Percentiles rank a stretch among this genome's conserved stretches.
Conservation (phyloP, 257 asterid species). For the Ligustrum vulgare region DNA sequence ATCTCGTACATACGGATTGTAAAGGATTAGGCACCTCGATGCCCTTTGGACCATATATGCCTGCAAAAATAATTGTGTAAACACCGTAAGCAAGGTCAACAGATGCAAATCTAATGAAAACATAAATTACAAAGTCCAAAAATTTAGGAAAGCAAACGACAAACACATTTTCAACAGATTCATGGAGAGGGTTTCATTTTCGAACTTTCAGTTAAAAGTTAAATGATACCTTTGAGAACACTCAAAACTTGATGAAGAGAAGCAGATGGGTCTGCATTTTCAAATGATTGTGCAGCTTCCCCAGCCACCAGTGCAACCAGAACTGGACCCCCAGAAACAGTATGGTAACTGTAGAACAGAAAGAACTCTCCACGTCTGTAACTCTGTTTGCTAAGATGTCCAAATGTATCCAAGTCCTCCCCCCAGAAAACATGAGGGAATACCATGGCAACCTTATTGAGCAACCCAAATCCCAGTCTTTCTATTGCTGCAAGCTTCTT, state of each 20-base stretch:
- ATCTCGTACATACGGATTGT: conserved; percentile 79
- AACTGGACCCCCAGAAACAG: conserved; percentile 79
- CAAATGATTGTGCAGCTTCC: conserved; percentile 73
- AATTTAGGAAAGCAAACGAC: conserved; percentile 3
- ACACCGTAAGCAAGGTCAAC: conserved; percentile 5
- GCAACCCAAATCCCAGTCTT: conserved; percentile 79
- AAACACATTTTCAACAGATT: conserved; percentile 1
- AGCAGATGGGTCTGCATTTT: conserved; percentile 50
- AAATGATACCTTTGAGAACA: conserved; percentile 64
- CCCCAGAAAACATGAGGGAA: conserved; percentile 81
- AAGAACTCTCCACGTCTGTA: conserved; percentile 73
- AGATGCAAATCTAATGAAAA: background rate
- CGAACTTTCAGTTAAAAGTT: conserved; percentile 4
- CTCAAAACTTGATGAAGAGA: conserved; percentile 57
- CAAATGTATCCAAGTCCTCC: conserved; percentile 82
- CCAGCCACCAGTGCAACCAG: conserved; percentile 86
- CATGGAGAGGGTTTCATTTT: conserved; percentile 1
- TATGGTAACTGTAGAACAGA: conserved; percentile 78
- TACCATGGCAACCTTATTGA: conserved; percentile 80
- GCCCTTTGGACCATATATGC: conserved; percentile 72
- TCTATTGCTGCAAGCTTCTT: conserved; percentile 67
- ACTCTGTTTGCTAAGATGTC: conserved; percentile 54
- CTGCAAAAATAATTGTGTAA: conserved; percentile 34
- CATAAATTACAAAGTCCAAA: background rate
- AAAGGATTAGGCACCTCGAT: conserved; percentile 66